Evolutionary conservation across 106 monocot genomes (phyloP), one percentile per base, ranked within the genome.

Genomic region (Dendrobium chrysotoxum): DNA sequence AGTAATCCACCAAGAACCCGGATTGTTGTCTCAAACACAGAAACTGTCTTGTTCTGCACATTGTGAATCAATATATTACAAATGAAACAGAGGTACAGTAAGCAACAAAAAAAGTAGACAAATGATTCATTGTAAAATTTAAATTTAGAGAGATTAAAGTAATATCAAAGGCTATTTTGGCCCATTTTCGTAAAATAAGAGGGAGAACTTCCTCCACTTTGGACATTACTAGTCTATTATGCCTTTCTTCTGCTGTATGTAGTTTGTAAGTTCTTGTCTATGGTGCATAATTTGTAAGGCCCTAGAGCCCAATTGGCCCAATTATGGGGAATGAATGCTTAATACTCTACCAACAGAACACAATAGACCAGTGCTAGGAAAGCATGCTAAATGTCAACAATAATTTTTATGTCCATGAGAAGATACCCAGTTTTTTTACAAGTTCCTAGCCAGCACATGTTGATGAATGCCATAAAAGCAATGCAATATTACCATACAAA

Each of bases 11-110:
- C 98, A 75, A 99, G 92, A 81, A 99, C 82, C 39, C 98, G 89
- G 38, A 99, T 99, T 78, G 92, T 99, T 17, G 98, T 95, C 88
- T 99, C 98, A 87, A 99, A 99, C 28, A 99, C 86, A 23, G 98
- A 99, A 72, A 99, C 95, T 15, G 98, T 99, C 82, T 95, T 99
- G 77, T 99, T 88, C 98, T 99, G 81, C 85, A 86, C 1, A 18
- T 75, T 38, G 31, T 28, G 28, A 55, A 53, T 20, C 9, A 72
- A 47, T 0, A 76, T 7, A 46, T 64, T 40, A 68, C 47, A 28
- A 31, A 76, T 5, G 41, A 42, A 74, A 40, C 18, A 42, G 17
- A 11, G 38, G 4, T 31, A 38, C 0, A 71, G 0, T 25, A 71
- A 38, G n/a, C 67, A 71, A 75, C 28, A 61, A 28, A 75, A 45